Base-by-base conservation (phyloP, 2,329 filamentous ascomycete genomes). In the Zymoseptoria crescenta region DNA sequence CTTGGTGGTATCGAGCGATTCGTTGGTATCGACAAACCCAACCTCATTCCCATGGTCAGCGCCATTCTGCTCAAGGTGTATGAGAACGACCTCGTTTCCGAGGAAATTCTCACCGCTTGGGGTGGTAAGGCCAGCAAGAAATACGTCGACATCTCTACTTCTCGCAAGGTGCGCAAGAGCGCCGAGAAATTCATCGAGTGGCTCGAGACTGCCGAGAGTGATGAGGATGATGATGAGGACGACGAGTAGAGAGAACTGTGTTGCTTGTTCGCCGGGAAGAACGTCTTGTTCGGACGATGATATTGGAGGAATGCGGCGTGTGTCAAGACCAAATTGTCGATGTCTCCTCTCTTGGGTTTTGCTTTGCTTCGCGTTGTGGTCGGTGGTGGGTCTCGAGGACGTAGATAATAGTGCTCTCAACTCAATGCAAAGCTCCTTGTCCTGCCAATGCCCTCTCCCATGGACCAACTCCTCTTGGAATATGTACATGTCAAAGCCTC, bases 71-170 rank as follows among this genome's bases (percentile, higher is more conserved):
- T 96, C 75, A 83, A 88, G 70, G 88, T 93, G 78, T 99, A 97
- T 77, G 85, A 96, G 77, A 82, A 91, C 70, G 94, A 99, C 67
- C 82, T 99, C 57, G 80, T 96, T 69, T 86, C 83, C 55, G 94
- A 99, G 79, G 92, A 96, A 64, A 84, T 91, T 16, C 85, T 96
- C 73, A 89, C 87, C 76, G 87, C 87, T 68, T 99, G 94, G 93
- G 93, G 92, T 65, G 83, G 84, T 73, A 96, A 94, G 82, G 91
- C 93, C 60, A 96, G 91, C 84, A 96, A 96, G 87, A 96, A 96
- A 81, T 97, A 97, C 74, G 89, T 95, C 68, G 93, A 97, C 74
- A 77, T 95, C 62, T 74, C 87, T 61, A 92, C 86, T 62, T 96
- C 91, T 79, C 93, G 91, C 82, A 96, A 95, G 83, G 91, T 97